Percentiles rank a stretch among this genome's conserved stretches.
Conservation (phyloP, 2,329 filamentous ascomycete species). For the Microdochium trichocladiopsis region DNA sequence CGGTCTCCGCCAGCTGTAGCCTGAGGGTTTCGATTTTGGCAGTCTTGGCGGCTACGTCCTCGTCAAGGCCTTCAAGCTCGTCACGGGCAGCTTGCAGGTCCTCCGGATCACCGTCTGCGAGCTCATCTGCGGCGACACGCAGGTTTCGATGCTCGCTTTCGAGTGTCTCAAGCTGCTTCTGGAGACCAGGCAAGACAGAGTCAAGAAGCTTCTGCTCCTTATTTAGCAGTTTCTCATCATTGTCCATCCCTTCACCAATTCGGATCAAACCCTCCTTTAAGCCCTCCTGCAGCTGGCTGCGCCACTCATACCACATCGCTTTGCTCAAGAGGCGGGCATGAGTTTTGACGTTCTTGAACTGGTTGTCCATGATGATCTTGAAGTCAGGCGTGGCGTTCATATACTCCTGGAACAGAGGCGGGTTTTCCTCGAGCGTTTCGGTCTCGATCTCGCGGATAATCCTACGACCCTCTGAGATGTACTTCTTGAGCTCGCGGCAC, state of each 20-base stretch:
- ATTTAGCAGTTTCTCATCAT: conserved; percentile 60
- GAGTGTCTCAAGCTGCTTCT: conserved; percentile 54
- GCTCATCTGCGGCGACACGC: conserved; percentile 63
- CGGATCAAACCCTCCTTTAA: conserved; percentile 73
- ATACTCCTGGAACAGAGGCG: conserved; percentile 86
- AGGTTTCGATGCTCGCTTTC: conserved; percentile 59
- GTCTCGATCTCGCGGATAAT: conserved; percentile 88
- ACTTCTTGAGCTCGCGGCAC: conserved; percentile 91
- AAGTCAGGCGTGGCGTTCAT: conserved; percentile 77
- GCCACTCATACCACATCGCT: conserved; percentile 97
- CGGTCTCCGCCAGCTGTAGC: conserved; percentile 59
- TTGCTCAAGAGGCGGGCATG: conserved; percentile 87
- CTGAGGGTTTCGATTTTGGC: conserved; percentile 60
- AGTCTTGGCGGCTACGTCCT: conserved; percentile 64
- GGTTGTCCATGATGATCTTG: conserved; percentile 83
- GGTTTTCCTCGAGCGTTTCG: conserved; percentile 85
- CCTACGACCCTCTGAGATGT: conserved; percentile 86
- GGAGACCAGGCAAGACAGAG: conserved; percentile 57
- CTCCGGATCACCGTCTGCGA: conserved; percentile 73
- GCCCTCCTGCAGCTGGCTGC: conserved; percentile 76
- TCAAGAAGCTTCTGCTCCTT: conserved; percentile 64
- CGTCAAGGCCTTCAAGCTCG: conserved; percentile 56
- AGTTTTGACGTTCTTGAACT: conserved; percentile 96
- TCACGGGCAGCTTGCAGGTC: conserved; percentile 70
- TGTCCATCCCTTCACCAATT: conserved; percentile 69